Evolutionary conservation across 768 basidiomycete genomes (phyloP).

Genomic region (Pisolithus albus): DNA sequence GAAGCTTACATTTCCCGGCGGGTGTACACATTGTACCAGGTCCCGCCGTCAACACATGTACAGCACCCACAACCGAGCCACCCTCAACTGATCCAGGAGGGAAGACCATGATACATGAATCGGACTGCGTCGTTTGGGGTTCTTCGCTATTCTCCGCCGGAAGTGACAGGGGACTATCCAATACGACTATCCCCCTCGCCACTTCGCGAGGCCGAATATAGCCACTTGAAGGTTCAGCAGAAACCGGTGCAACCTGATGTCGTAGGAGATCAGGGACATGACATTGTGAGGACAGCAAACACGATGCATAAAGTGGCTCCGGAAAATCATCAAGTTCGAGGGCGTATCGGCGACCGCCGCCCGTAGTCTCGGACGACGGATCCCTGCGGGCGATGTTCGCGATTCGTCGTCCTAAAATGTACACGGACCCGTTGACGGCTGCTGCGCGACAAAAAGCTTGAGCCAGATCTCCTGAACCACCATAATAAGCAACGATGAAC

Average conservation of each 20-base stretch:
- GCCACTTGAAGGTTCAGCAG: background rate
- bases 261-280: constrained; percentile 28
- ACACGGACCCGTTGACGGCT: constrained; percentile 73
- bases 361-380: constrained; percentile 11
- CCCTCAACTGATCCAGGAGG: constrained; percentile 53
- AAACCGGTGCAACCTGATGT: constrained; percentile 14
- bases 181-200: constrained; percentile 46
- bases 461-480: constrained; percentile 84
- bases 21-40: constrained; percentile 72
- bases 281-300: constrained; percentile 46
- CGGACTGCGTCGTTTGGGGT: constrained; percentile 25
- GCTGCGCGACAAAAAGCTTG: constrained; percentile 88
- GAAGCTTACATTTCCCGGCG: constrained; percentile 52
- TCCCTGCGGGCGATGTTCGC: constrained; percentile 26
- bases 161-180: constrained; percentile 31
- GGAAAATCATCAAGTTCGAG: constrained; percentile 55
- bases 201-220: constrained; percentile 16
- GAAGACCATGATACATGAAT: constrained; percentile 68
- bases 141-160: constrained; percentile 18
- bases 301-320: constrained; percentile 47
- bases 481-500: constrained; percentile 93
- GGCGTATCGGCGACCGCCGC: constrained; percentile 27
- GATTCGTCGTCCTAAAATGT: constrained; percentile 54
- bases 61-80: constrained; percentile 44
- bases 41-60: constrained; percentile 62